A percentile compares a stretch with the other conserved stretches of the same genome.
phyloP scores from a whole-genome alignment of 1,139 yeast genomes.

The Zygosaccharomyces pseudobailii region DNA sequence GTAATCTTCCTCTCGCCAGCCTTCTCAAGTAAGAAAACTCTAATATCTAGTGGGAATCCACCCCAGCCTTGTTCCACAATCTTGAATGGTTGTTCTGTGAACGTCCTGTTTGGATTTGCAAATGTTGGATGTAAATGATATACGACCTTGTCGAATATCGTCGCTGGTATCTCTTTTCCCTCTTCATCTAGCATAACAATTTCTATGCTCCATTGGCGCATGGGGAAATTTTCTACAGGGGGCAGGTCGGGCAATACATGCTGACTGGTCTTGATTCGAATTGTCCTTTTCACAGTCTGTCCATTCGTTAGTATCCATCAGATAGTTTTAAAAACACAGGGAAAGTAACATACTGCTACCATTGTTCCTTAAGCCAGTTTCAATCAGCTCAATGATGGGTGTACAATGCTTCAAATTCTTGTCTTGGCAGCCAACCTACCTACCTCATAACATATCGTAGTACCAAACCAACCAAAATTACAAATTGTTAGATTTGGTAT shows the following conservation, averaged over 20 bases:
- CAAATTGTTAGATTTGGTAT: too few species aligned
- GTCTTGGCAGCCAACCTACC: neutral
- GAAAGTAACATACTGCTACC: slow-evolving; percentile 24
- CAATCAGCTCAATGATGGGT: neutral
- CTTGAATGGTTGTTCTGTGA: slow-evolving; percentile 82
- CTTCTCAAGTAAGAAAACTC: slow-evolving; percentile 73
- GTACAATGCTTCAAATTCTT: neutral
- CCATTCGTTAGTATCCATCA: slow-evolving; percentile 8
- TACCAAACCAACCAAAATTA: too few species aligned
- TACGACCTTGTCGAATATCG: slow-evolving; percentile 84
- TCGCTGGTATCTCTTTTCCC: slow-evolving; percentile 84
- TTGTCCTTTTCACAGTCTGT: slow-evolving; percentile 69
- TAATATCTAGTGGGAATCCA: slow-evolving; percentile 84
- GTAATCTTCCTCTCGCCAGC: slow-evolving; percentile 81
- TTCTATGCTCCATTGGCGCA: slow-evolving; percentile 88
- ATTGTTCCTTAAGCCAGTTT: slow-evolving; percentile 7
- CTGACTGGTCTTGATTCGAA: slow-evolving; percentile 85
- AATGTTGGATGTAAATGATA: slow-evolving; percentile 94
- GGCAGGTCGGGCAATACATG: slow-evolving; percentile 79
- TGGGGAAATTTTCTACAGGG: slow-evolving; percentile 89
- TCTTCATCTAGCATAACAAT: slow-evolving; percentile 69
- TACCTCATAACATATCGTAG: too few species aligned
- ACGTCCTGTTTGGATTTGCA: slow-evolving; percentile 75
- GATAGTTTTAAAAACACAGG: neutral
- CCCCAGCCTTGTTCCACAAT: slow-evolving; percentile 99